Base-by-base conservation (phyloP, 2,329 filamentous ascomycete species). In the Pyricularia sp. region DNA sequence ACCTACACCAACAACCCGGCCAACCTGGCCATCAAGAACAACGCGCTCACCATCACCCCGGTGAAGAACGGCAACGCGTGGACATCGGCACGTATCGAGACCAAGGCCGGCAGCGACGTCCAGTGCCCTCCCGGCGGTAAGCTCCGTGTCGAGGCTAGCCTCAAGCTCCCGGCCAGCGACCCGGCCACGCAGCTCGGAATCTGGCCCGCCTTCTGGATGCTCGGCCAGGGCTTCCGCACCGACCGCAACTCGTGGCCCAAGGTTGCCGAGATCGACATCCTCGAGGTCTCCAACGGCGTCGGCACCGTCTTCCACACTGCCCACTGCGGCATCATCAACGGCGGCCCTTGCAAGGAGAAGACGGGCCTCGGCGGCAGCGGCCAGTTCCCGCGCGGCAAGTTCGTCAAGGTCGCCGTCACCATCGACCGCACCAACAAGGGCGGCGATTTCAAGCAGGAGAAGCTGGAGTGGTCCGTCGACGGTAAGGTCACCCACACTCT, bases 391-490 rank as follows among this genome's bases (percentile, higher is more conserved):
- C 73, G 75, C 26, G 77, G 76, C 31, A 71, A 70, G 20, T 83
- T 76, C 72, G 84, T 86, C 72, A 80, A 78, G 4, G 86, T 83
- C 79, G 77, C 81, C 1, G 77, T 87, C 64, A 78, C 82, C 70
- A 79, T 86, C 70, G 82, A 87, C 72, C 81, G 84, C 42, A 81
- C 79, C 12, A 79, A 77, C 66, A 74, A 68, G 17, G 70, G 69
- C 3, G 75, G 68, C 74, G 78, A 81, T 74, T 86, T 81, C 79
- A 74, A 72, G 33, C 76, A 76, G 1, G 83, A 88, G 79, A 79
- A 77, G n/a, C 82, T 88, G 14, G 79, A 79, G 10, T 87, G 84
- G 83, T 78, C 78, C 69, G 70, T 81, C 31, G 83, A 87, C 36
- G 84, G 82, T 9, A 70, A 70, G 0, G 75, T 78, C 42, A 86